phyloP scores from a whole-genome alignment of 768 basidiomycete genomes.

The Hortiboletus campestris region DNA sequence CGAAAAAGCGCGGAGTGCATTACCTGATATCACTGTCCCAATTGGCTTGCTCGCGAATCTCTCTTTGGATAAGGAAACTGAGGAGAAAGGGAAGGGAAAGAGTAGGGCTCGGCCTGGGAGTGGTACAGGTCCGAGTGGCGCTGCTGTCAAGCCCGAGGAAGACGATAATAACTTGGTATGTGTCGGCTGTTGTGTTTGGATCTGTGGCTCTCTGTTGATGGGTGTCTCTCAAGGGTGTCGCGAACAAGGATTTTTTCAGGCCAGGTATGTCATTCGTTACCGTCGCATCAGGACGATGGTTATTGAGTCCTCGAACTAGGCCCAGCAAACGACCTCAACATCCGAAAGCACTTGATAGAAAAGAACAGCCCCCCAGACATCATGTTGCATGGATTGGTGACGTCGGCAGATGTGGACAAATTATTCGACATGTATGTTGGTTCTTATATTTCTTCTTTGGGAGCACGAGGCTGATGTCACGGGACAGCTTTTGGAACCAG shows the following conservation, averaged over 20 bases:
- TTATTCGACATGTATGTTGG: conserved; percentile 75
- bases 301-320: conserved; percentile 35
- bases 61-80: conserved; percentile 55
- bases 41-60: conserved; percentile 74
- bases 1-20: conserved; percentile 46
- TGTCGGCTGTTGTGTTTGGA: not conserved
- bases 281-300: not conserved
- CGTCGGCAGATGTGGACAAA: conserved; percentile 74
- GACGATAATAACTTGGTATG: conserved; percentile 66
- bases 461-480: not conserved
- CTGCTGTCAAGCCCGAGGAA: conserved; percentile 35
- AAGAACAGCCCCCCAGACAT: conserved; percentile 81
- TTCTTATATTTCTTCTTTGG: not conserved
- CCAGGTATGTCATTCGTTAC: conserved; percentile 47
- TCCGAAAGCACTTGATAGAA: conserved; percentile 71
- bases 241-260: conserved; percentile 77
- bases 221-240: conserved; percentile 56
- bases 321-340: conserved; percentile 67
- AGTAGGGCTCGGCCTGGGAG: conserved; percentile 34
- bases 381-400: conserved; percentile 74
- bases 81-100: conserved; percentile 37
- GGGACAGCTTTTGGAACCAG: conserved; percentile 61
- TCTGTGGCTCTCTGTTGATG: conserved; percentile 9
- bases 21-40: conserved; percentile 73
- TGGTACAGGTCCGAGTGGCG: conserved; percentile 6